Evolutionary conservation across 179 eudicot species (phyloP), one percentile per base, ranked within the genome.

Genomic region (Beta macrorhiza): DNA sequence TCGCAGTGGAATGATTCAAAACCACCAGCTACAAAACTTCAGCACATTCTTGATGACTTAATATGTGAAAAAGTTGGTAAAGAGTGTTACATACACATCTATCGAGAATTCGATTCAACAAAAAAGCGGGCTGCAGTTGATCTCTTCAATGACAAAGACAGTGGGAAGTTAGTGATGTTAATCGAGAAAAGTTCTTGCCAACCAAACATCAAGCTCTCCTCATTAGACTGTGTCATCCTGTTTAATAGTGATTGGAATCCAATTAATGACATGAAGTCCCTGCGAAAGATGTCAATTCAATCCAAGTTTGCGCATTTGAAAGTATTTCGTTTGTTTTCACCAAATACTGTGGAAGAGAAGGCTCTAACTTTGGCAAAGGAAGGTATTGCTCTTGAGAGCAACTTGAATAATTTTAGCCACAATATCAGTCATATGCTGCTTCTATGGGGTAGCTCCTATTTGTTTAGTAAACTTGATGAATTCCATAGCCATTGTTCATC

Each of bases 191-290:
- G 84, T 65, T 83, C 94, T 75, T 88, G 93, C 82, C 72, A 56
- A 51, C 74, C 84, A 64, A 90, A 85, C 88, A 84, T 90, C 82
- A 89, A 85, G 76, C 85, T 92, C 76, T 81, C 85, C 11, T 84
- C 90, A 29, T 83, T 92, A 14, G 94, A 92, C 79, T 77, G 80
- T n/a, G 90, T 92, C 55, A 88, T 92, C 77, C 52, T 93, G 65
- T 92, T 92, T 70, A 87, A 91, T 75, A 93, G 94, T 77, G 89
- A 91, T 55, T 89, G 89, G 92, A 82, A 86, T 79, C 97, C 97
- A 44, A 58, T 58, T 13, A 87, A 85, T 83, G 97, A 93, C 81
- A 77, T 91, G 74, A 88, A 63, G 82, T 75, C 88, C 78, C 81
- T 93, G 58, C 85, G 81, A 69, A 92, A 85, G 84, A 88, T 93